Conservation (phyloP, 2,329 filamentous ascomycete species). For the Beauveria australis region DNA sequence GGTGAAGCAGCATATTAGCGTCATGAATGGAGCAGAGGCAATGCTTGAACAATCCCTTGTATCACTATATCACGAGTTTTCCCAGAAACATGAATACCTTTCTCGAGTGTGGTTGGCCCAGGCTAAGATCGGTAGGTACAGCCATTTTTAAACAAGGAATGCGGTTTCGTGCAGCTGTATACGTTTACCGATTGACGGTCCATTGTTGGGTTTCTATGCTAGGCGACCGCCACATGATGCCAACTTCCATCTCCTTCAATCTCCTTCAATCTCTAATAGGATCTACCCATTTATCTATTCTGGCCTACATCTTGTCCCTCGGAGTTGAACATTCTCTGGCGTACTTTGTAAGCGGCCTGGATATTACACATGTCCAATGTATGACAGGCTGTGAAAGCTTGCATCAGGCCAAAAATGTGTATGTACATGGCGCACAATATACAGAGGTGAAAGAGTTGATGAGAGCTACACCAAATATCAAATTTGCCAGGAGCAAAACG, state of each 20-base stretch:
- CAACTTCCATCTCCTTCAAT: no score
- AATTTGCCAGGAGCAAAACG: constrained; percentile 64
- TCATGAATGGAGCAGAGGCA: no score
- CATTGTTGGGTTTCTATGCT: background rate
- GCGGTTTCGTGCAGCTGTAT: background rate
- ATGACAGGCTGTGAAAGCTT: constrained; percentile 15
- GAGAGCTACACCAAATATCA: constrained; percentile 79
- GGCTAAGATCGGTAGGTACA: no score
- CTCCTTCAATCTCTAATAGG: no score
- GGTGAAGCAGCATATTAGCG: no score
- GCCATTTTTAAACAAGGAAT: no score
- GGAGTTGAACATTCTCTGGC: no score
- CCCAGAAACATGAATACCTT: no score
- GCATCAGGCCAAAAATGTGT: constrained; percentile 14
- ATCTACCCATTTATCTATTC: background rate
- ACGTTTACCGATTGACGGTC: background rate
- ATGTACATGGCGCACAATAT: constrained; percentile 15
- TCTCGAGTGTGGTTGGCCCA: no score
- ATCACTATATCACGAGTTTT: no score
- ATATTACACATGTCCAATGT: constrained; percentile 14
- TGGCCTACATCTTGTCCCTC: background rate
- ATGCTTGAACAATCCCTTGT: no score
- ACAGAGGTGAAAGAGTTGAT: constrained; percentile 79
- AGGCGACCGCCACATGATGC: background rate
- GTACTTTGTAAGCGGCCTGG: constrained; percentile 2